phyloP scores from a whole-genome alignment of 129 eudicot genomes.

The Artemisia tridentata region DNA sequence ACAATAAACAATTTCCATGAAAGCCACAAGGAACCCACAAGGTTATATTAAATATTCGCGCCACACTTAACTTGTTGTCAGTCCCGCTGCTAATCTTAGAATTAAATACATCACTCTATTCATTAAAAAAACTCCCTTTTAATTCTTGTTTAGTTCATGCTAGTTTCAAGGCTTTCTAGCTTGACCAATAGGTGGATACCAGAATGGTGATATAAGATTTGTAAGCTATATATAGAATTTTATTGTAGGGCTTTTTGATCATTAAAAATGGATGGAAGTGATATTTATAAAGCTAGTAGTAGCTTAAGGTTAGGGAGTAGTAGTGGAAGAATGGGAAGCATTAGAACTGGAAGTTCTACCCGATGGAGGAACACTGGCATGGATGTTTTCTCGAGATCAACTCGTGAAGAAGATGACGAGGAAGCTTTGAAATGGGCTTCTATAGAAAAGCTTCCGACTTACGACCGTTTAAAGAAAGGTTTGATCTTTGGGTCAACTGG shows the following conservation, averaged over 20 bases:
- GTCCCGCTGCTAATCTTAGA: no score
- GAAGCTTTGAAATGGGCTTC: constrained; percentile 90
- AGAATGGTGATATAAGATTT: no score
- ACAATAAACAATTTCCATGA: no score
- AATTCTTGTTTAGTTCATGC: no score
- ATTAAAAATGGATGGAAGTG: constrained; percentile 29
- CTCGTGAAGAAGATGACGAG: constrained; percentile 73
- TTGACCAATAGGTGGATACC: no score
- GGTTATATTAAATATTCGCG: no score
- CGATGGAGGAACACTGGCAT: constrained; percentile 47
- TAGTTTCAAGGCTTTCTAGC: no score
- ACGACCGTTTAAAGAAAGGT: constrained; percentile 67
- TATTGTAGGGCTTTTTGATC: not conserved
- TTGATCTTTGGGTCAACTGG: constrained; percentile 55
- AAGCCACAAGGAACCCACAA: no score
- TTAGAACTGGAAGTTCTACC: constrained; percentile 47
- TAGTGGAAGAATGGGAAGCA: constrained; percentile 31
- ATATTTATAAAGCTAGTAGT: constrained; percentile 23
- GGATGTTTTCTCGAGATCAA: constrained; percentile 52
- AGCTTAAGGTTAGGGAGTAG: constrained; percentile 28
- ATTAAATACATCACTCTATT: no score
- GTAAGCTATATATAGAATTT: no score
- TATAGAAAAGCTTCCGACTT: constrained; percentile 74
- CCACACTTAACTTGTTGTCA: no score
- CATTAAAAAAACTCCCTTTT: no score